A percentile compares a stretch with the other conserved stretches of the same genome.
Conservation (phyloP, 225 moss, liverwort and hornwort species). For the Asterella californica region DNA sequence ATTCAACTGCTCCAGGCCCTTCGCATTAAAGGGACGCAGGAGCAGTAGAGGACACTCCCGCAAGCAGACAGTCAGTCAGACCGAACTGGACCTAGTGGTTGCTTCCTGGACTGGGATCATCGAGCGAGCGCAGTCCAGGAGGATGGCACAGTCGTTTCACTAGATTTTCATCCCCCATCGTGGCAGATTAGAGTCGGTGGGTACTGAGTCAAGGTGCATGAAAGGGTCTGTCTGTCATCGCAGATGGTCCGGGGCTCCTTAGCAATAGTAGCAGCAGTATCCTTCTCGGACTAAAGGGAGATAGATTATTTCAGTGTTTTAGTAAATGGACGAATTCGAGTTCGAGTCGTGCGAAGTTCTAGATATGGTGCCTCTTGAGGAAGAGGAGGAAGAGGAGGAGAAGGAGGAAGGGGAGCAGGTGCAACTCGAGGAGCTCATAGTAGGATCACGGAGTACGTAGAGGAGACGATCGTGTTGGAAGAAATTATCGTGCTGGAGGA, state of each 20-base stretch:
- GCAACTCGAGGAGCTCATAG: constrained; percentile 13
- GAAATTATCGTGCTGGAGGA: constrained; percentile 18
- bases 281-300: neutral
- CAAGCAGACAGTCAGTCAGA: neutral
- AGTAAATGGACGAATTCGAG: constrained; percentile 10
- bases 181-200: constrained; percentile 3
- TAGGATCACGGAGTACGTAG: constrained; percentile 16
- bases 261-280: neutral
- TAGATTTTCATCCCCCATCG: neutral
- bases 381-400: no score
- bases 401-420: neutral
- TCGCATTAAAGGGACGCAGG: neutral
- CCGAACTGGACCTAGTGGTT: constrained; percentile 2
- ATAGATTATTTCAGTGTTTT: neutral
- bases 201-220: neutral
- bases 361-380: constrained; percentile 6
- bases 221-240: neutral
- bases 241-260: neutral
- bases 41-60: neutral
- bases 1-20: neutral
- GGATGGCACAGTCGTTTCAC: neutral
- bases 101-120: neutral
- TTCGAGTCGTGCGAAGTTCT: constrained; percentile 1
- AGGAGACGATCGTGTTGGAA: constrained; percentile 18
- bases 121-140: neutral